A percentile compares a stretch with the other conserved stretches of the same genome.
These are phyloP conservation scores for Tremellales sp. DNA, from an alignment of 1,284 basidiomycete genomes.

Conservation along the genomic window DNA sequence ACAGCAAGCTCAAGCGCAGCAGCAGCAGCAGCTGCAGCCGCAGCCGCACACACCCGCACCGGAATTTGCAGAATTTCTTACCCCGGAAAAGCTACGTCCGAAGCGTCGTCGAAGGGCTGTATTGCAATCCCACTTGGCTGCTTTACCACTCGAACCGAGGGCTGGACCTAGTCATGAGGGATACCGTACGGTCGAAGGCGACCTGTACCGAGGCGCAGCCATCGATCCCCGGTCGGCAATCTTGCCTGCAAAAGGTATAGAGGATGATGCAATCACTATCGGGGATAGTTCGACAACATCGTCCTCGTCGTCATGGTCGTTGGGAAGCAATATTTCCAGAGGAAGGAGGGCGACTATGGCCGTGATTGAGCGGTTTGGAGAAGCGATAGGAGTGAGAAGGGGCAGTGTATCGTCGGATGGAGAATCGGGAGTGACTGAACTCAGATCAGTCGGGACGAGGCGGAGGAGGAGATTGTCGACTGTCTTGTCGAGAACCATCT, in stretches of 20 bases:
- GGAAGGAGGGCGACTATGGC: constrained; percentile 36
- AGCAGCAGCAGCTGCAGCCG: no score
- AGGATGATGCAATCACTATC: constrained; percentile 35
- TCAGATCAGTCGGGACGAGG: constrained; percentile 8
- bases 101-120: constrained; percentile 15
- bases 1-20: no score
- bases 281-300: constrained; percentile 18
- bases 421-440: constrained; percentile 3
- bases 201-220: constrained; percentile 42
- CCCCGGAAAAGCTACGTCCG: constrained; percentile 30
- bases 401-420: constrained; percentile 23
- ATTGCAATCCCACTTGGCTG: constrained; percentile 9
- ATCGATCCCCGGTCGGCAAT: constrained; percentile 24
- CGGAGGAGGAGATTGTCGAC: constrained; percentile 14
- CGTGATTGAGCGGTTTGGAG: constrained; percentile 41
- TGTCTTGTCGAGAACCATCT: constrained; percentile 15
- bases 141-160: constrained; percentile 10
- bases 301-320: constrained; percentile 36
- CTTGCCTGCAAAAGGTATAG: constrained; percentile 5
- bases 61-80: constrained; percentile 41
- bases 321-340: constrained; percentile 33
- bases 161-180: constrained; percentile 35
- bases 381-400: constrained; percentile 38
- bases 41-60: constrained; percentile 12
- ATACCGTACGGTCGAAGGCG: constrained; percentile 39